Percentiles rank a stretch among this genome's conserved stretches.
These are phyloP conservation scores for Mytilinidion resinicola DNA, from an alignment of 495 filamentous ascomycete genomes.

Conservation along the genomic window DNA sequence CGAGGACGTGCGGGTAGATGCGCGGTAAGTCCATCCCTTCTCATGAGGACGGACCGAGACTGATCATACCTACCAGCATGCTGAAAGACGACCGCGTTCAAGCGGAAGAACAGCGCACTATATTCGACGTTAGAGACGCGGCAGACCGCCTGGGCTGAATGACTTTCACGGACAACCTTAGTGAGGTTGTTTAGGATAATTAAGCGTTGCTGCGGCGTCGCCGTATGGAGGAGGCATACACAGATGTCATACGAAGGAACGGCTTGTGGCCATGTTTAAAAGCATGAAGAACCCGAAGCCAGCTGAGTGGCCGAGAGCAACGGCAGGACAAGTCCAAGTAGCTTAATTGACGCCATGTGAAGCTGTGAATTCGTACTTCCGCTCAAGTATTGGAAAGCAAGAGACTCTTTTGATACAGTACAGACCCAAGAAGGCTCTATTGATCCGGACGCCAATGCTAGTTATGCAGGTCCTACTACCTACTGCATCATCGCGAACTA, in stretches of 20 bases:
- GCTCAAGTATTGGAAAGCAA: too few relatives aligned
- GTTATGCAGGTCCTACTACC: slow-evolving; percentile 7
- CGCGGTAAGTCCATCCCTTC: slow-evolving; percentile 39
- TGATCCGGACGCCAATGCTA: slow-evolving; percentile 23
- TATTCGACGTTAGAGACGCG: slow-evolving; percentile 67
- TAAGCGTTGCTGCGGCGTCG: too few relatives aligned
- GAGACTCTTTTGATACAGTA: slow-evolving; percentile 4
- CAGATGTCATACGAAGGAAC: too few relatives aligned
- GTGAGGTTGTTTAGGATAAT: too few relatives aligned
- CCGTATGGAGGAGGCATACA: too few relatives aligned
- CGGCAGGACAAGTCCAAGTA: too few relatives aligned
- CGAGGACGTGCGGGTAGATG: slow-evolving; percentile 78
- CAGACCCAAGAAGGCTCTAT: slow-evolving; percentile 20
- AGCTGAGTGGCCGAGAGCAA: too few relatives aligned
- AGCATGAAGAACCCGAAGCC: too few relatives aligned
- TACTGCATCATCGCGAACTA: slow-evolving; percentile 1
- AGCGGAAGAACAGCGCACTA: slow-evolving; percentile 46
- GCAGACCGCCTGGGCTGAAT: slow-evolving; percentile 66
- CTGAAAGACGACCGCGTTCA: slow-evolving; percentile 84
- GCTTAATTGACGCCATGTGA: too few relatives aligned
- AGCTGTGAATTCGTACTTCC: too few relatives aligned
- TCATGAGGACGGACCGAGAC: not conserved
- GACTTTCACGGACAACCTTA: not conserved
- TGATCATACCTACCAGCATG: slow-evolving; percentile 53
- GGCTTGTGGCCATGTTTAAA: too few relatives aligned